phyloP scores from a whole-genome alignment of 1,139 yeast species.

The Zygoascus hellenicus region DNA sequence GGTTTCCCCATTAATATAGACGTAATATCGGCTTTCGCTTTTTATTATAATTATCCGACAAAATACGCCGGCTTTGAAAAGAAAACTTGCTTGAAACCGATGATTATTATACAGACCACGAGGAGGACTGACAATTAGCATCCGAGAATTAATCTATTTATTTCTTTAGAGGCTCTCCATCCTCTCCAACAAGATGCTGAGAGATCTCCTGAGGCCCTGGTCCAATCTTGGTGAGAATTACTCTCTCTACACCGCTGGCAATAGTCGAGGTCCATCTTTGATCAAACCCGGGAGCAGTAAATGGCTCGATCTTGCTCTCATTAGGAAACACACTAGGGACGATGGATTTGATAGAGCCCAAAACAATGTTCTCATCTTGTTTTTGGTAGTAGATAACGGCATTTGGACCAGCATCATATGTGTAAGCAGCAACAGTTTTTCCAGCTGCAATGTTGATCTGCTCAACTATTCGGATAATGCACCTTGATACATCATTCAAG shows the following conservation, averaged over 20 bases:
- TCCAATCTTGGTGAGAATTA: slow-evolving; percentile 82
- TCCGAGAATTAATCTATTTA: not conserved
- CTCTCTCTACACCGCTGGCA: slow-evolving; percentile 65
- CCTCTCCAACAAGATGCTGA: not conserved
- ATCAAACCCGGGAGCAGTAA: slow-evolving; percentile 36
- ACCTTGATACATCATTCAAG: slow-evolving; percentile 90
- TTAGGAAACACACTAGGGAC: slow-evolving; percentile 66
- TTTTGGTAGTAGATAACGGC: slow-evolving; percentile 87
- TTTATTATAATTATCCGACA: no score
- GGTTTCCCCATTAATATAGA: no score
- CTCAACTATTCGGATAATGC: slow-evolving; percentile 77
- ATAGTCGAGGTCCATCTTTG: slow-evolving; percentile 47
- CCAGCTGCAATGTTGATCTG: slow-evolving; percentile 60
- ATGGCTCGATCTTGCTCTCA: slow-evolving; percentile 36
- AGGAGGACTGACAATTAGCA: not conserved
- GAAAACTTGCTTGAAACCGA: no score
- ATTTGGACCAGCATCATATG: slow-evolving; percentile 99
- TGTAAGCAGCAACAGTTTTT: slow-evolving; percentile 79
- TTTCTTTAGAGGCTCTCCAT: not conserved
- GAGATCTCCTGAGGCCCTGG: slow-evolving; percentile 54
- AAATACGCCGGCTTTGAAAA: no score
- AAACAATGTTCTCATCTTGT: slow-evolving; percentile 60
- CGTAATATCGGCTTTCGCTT: no score
- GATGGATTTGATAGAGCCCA: slow-evolving; percentile 35
- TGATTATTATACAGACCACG: no score